phyloP scores from a whole-genome alignment of 805 yeast genomes.

The Ogataea allantospora region DNA sequence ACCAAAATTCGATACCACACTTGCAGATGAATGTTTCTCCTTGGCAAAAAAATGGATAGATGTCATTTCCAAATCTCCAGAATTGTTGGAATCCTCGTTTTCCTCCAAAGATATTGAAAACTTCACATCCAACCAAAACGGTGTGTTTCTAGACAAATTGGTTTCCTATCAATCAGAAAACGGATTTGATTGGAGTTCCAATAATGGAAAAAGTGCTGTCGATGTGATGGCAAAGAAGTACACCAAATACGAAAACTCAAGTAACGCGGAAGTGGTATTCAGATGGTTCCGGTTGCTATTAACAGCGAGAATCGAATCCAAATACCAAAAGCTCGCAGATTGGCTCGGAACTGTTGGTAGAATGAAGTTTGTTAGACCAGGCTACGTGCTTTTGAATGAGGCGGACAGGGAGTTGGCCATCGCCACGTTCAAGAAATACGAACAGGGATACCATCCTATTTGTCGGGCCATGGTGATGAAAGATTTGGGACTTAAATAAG shows the following conservation, averaged over 20 bases:
- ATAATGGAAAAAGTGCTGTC: conserved; percentile 35
- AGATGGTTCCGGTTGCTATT: conserved; percentile 74
- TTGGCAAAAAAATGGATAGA: conserved; percentile 67
- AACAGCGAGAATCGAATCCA: conserved; percentile 44
- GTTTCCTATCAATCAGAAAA: conserved; percentile 45
- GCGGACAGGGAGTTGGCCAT: conserved; percentile 69
- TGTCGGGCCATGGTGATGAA: conserved; percentile 80
- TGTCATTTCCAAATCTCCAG: conserved; percentile 33
- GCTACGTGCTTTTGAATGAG: conserved; percentile 60
- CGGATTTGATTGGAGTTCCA: conserved; percentile 38
- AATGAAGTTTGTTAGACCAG: conserved; percentile 93
- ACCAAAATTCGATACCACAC: conserved; percentile 73
- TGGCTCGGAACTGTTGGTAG: conserved; percentile 93
- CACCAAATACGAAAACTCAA: conserved; percentile 47
- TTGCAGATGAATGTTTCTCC: conserved; percentile 68
- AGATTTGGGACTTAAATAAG: conserved; percentile 54
- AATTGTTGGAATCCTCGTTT: conserved; percentile 37
- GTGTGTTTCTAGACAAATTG: conserved; percentile 73
- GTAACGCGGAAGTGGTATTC: conserved; percentile 78
- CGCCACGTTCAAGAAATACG: conserved; percentile 57
- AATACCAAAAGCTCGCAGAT: conserved; percentile 57
- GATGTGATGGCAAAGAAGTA: conserved; percentile 31
- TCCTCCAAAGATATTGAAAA: conserved; percentile 46
- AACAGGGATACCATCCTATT: conserved; percentile 75
- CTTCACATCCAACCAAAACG: conserved; percentile 74